Evolutionary conservation across 306 rosid species (phyloP).

Genomic region (Trifolium subterraneum): DNA sequence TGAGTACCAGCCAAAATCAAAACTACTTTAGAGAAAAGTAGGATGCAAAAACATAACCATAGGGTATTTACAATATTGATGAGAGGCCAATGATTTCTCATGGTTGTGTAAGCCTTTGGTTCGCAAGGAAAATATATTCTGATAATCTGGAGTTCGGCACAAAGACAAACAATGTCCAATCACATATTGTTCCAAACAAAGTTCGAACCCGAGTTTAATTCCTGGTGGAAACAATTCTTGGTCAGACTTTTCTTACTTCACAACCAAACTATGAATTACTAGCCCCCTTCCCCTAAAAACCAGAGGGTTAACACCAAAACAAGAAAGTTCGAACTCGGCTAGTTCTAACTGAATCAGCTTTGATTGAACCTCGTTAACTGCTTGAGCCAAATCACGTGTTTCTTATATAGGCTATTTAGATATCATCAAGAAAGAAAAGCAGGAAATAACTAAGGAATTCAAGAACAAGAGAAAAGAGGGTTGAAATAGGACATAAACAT

Average conservation of each 20-base stretch:
- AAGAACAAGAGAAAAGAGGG: conserved; percentile 6
- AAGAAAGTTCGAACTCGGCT: neutral
- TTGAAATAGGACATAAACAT: conserved; percentile 6
- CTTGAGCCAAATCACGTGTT: neutral
- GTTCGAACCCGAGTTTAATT: no score
- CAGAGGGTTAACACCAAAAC: no score
- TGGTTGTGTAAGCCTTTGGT: conserved; percentile 29
- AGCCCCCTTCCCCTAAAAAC: no score
- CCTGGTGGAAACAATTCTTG: no score
- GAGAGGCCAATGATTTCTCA: conserved; percentile 47
- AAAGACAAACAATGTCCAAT: neutral
- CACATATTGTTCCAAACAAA: no score
- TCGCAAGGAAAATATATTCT: neutral
- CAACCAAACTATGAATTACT: no score
- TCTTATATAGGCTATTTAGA: neutral
- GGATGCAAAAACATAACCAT: conserved; percentile 42
- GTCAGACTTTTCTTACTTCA: no score
- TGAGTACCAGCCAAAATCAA: conserved; percentile 52
- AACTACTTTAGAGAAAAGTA: conserved; percentile 48
- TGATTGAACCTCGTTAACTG: neutral
- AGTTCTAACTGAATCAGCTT: neutral
- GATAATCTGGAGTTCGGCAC: neutral
- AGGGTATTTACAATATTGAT: conserved; percentile 34
- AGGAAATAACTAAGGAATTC: neutral
- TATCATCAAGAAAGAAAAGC: neutral